Evolutionary conservation across 331 rosid species (phyloP), one percentile per base, ranked within the genome.

Genomic region (Quercus lobata): DNA sequence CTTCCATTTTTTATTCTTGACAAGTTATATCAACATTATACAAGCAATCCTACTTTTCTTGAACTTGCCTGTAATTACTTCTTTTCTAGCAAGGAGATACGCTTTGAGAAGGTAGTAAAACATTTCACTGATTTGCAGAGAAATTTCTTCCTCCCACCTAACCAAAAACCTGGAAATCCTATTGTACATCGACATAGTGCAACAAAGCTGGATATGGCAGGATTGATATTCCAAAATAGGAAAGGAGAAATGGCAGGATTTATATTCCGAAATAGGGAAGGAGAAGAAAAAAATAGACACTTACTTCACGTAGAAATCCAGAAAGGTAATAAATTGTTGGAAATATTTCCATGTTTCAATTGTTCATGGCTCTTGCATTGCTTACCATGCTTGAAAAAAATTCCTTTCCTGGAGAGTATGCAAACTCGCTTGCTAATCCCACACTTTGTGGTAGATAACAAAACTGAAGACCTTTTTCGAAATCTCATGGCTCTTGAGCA

Each of bases 401-500:
- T 34, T 5, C 0, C 37, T 5, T 34, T 5, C 37, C 7, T 34
- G 37, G 80, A 87, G 24, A 34, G 37, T 32, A 73, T 76, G 17
- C 55, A 61, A n/a, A 35, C 77, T 17, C 60, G 57, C 27, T 32
- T 79, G 17, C 5, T 4, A 16, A 4, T 79, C 34, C 77, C 78
- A 0, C 5, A 10, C 8, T 9, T 82, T 2, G 56, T 3, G 9
- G 71, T 77, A 3, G 63, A 52, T 7, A 25, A 72, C 22, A 6
- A 27, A n/a, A 77, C 85, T 1, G 85, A 82, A 17, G 29, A 46
- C 18, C 34, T 82, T 27, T 34, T 82, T 0, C 30, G 82, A 37
- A 82, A 82, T 22, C 69, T 76, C 3, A 71, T 82, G 25, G 78
- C 82, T 0, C 56, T 82, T 0, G 85, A 82, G 57, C 85, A 82